A percentile compares a stretch with the other conserved stretches of the same genome.
These are phyloP conservation scores for Colletotrichum sp. DNA, from an alignment of 2,329 filamentous ascomycete species.

Conservation along the genomic window DNA sequence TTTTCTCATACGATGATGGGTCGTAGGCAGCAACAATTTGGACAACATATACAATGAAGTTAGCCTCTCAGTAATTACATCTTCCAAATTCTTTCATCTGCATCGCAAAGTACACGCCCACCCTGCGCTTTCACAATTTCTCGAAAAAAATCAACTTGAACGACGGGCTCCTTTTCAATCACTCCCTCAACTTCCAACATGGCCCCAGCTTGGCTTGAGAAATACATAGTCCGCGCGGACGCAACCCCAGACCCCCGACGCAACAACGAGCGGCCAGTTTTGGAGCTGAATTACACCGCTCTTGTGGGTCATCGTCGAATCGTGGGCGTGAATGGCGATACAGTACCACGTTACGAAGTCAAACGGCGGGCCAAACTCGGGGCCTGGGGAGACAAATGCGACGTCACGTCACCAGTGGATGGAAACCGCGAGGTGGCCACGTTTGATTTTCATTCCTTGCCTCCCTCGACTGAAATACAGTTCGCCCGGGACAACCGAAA, in stretches of 20 bases:
- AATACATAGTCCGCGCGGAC: background rate
- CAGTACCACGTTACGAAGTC: background rate
- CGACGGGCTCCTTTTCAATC: background rate
- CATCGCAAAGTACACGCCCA: background rate
- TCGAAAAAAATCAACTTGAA: background rate
- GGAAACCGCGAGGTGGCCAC: background rate
- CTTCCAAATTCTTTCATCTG: background rate
- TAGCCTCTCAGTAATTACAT: background rate
- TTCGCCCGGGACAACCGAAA: background rate
- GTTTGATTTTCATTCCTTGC: background rate
- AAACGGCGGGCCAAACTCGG: background rate
- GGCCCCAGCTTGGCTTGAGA: conserved; percentile 11
- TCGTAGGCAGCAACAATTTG: background rate
- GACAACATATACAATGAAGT: background rate
- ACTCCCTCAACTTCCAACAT: background rate
- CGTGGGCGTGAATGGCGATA: background rate
- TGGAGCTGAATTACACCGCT: conserved; percentile 1
- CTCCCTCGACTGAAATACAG: background rate
- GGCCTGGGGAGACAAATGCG: background rate
- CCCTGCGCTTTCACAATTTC: background rate
- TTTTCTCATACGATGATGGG: background rate
- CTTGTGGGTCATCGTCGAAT: background rate
- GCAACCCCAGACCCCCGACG: background rate
- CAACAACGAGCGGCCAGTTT: background rate
- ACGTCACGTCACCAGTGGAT: background rate